phyloP scores from a whole-genome alignment of 1,284 basidiomycete genomes.

The Vanrija pseudolonga region DNA sequence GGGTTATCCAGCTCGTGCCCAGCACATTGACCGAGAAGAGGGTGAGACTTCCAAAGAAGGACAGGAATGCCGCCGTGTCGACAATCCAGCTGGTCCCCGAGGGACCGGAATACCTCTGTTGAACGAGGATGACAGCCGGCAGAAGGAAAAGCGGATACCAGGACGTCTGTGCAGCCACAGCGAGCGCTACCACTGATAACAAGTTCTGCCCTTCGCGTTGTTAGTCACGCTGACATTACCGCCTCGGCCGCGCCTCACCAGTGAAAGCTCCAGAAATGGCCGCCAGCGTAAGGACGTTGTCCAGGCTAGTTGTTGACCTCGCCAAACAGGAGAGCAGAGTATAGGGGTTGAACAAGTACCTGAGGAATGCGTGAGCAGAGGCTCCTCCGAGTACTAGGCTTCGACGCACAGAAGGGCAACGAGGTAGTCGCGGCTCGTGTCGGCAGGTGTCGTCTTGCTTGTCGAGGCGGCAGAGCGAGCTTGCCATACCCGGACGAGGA shows the following conservation, averaged over 20 bases:
- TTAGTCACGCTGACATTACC: not conserved
- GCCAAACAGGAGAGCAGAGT: conserved; percentile 72
- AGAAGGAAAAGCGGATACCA: conserved; percentile 67
- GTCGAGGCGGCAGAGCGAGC: not conserved
- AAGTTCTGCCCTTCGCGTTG: conserved; percentile 55
- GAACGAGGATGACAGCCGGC: conserved; percentile 59
- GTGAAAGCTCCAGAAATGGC: conserved; percentile 67
- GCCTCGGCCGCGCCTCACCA: conserved; percentile 51
- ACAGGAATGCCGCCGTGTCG: conserved; percentile 21
- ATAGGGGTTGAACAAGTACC: conserved; percentile 87
- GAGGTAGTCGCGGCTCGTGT: conserved; percentile 1
- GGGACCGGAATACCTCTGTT: not conserved
- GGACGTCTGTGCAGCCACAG: conserved; percentile 66
- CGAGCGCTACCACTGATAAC: conserved; percentile 61
- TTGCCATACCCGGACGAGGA: conserved; percentile 47
- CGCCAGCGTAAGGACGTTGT: conserved; percentile 66
- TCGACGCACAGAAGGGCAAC: conserved; percentile 61
- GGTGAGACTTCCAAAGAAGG: not conserved
- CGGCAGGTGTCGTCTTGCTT: no score
- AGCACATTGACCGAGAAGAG: conserved; percentile 20
- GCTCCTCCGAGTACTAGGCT: not conserved
- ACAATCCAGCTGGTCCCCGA: conserved; percentile 2
- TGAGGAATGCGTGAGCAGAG: conserved; percentile 41
- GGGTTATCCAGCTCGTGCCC: conserved; percentile 59
- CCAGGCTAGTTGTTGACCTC: conserved; percentile 72